These are phyloP conservation scores for Cotoneaster glaucophyllus DNA, from an alignment of 306 rosid genomes.

Conservation along the genomic window DNA sequence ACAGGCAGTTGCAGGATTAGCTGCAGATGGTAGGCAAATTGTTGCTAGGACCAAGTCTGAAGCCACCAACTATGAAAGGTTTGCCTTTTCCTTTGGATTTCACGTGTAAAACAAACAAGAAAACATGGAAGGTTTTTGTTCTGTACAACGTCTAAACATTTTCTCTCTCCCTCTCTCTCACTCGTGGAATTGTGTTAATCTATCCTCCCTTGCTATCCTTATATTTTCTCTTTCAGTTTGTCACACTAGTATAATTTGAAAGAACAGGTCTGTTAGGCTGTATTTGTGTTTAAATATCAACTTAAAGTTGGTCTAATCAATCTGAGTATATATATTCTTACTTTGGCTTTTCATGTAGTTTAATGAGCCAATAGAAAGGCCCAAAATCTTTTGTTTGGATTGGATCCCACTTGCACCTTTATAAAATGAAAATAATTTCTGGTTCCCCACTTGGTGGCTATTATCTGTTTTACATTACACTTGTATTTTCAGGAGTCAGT, in stretches of 20 bases:
- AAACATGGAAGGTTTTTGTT: not conserved
- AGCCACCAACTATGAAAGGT: slow-evolving; percentile 87
- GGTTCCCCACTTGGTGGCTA: not conserved
- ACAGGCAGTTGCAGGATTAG: slow-evolving; percentile 80
- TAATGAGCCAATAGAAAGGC: not conserved
- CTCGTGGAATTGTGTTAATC: not conserved
- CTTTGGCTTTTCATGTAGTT: not conserved
- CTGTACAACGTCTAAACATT: slow-evolving; percentile 10
- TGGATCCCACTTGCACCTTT: not conserved
- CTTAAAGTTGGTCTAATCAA: not conserved
- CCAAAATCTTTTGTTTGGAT: not conserved
- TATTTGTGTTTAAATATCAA: not conserved
- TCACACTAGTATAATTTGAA: not conserved
- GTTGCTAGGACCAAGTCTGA: slow-evolving; percentile 72
- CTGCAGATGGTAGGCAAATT: slow-evolving; percentile 61
- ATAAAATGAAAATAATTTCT: not conserved
- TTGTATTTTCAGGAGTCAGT: not conserved
- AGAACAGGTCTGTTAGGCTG: not conserved
- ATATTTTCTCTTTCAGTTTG: not conserved
- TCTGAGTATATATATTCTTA: not conserved
- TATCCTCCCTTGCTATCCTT: not conserved
- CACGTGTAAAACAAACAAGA: too few species aligned
- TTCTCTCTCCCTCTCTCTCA: not conserved
- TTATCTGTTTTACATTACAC: not conserved
- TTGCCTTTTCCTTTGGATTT: slow-evolving; percentile 5